Conservation (phyloP, 768 basidiomycete genomes). For the Grammothele lineata region DNA sequence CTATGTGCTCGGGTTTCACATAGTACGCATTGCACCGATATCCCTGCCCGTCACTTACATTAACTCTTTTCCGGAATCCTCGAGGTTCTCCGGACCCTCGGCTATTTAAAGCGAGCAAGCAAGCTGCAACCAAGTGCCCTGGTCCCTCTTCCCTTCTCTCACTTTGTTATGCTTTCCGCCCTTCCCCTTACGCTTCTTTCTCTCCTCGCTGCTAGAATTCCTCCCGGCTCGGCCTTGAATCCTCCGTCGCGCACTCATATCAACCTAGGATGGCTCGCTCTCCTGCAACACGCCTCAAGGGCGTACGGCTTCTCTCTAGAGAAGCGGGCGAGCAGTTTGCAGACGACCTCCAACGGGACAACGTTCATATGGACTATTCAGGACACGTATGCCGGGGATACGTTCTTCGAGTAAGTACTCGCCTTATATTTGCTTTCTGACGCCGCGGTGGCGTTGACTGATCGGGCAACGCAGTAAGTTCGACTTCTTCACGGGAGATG, state of each 20-base stretch:
- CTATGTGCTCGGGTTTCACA: too few relatives aligned
- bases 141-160: too few relatives aligned
- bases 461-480: constrained; percentile 38
- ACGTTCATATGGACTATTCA: constrained; percentile 62
- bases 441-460: background rate
- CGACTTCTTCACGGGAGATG: constrained; percentile 52
- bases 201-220: constrained; percentile 8
- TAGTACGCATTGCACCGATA: too few relatives aligned
- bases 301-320: constrained; percentile 6
- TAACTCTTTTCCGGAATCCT: too few relatives aligned
- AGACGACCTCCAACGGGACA: constrained; percentile 42
- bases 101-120: background rate
- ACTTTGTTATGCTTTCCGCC: constrained; percentile 16
- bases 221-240: background rate
- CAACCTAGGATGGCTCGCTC: background rate
- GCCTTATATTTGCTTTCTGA: background rate
- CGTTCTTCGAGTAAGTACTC: constrained; percentile 63
- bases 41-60: too few relatives aligned
- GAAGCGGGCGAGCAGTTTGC: constrained; percentile 22
- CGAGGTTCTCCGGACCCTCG: constrained; percentile 5
- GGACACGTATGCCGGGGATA: constrained; percentile 61
- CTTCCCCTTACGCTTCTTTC: constrained; percentile 17
- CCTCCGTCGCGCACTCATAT: background rate
- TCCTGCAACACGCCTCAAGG: background rate
- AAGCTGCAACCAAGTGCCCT: too few relatives aligned